Conservation (phyloP, 139 green algal genomes). For the Marvania coccoides region DNA sequence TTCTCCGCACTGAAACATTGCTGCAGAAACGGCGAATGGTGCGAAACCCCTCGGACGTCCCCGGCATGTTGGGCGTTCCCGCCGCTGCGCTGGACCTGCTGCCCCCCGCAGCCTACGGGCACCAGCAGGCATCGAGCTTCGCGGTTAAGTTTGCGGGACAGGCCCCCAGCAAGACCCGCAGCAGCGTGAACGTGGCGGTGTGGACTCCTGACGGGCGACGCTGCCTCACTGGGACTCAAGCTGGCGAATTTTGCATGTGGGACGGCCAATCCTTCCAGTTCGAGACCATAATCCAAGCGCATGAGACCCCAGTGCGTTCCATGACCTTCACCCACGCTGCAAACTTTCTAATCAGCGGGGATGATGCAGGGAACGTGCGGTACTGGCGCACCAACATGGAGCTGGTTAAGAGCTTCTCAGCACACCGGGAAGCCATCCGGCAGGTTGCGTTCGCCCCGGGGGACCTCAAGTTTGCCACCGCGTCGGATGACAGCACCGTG, state of each 20-base stretch:
- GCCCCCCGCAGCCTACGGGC: slow-evolving; percentile 56
- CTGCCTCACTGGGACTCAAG: slow-evolving; percentile 67
- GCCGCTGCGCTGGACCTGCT: slow-evolving; percentile 40
- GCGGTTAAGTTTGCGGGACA: slow-evolving; percentile 72
- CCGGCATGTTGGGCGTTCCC: slow-evolving; percentile 24
- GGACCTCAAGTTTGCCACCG: slow-evolving; percentile 86
- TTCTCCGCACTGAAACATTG: too few relatives aligned
- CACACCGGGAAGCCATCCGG: slow-evolving; percentile 66
- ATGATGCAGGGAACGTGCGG: slow-evolving; percentile 63
- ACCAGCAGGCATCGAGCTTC: slow-evolving; percentile 59
- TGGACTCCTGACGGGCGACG: slow-evolving; percentile 87
- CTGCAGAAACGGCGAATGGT: not conserved
- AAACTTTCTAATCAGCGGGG: slow-evolving; percentile 69
- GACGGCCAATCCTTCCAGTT: slow-evolving; percentile 73
- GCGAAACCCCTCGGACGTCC: not conserved
- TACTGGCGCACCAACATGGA: slow-evolving; percentile 75
- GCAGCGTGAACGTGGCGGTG: slow-evolving; percentile 55
- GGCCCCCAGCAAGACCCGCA: slow-evolving; percentile 68
- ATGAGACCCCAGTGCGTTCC: slow-evolving; percentile 61
- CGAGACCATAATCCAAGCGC: slow-evolving; percentile 80
- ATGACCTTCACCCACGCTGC: slow-evolving; percentile 69
- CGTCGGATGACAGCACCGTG: slow-evolving; percentile 75
- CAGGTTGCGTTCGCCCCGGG: slow-evolving; percentile 49
- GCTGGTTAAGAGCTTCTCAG: slow-evolving; percentile 34
- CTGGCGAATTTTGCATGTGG: slow-evolving; percentile 90